A percentile compares a stretch with the other conserved stretches of the same genome.
Evolutionary conservation across 2,329 filamentous ascomycete genomes (phyloP).

Genomic region (Clonostachys rhizophaga): DNA sequence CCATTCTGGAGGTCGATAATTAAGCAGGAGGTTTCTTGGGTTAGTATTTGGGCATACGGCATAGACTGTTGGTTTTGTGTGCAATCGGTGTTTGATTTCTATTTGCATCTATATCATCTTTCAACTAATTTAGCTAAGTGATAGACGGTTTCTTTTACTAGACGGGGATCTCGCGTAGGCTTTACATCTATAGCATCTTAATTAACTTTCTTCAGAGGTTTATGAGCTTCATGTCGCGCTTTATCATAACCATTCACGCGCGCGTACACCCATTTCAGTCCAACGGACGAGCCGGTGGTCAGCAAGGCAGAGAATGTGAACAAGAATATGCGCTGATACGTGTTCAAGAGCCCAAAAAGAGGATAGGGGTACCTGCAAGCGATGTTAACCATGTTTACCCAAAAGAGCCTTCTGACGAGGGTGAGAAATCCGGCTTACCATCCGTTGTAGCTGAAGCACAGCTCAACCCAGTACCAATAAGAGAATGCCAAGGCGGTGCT

Average conservation of each 20-base stretch:
- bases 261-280: constrained; percentile 67
- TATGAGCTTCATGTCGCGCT: constrained; percentile 19
- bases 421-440: constrained; percentile 36
- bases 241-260: constrained; percentile 54
- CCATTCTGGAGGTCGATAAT: too few species aligned
- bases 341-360: constrained; percentile 66
- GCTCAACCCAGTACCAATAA: constrained; percentile 77
- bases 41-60: too few species aligned
- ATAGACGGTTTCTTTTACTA: not conserved
- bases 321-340: constrained; percentile 59
- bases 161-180: not conserved
- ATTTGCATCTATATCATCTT: not conserved
- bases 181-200: constrained; percentile 10
- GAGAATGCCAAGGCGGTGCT: constrained; percentile 55
- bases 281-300: constrained; percentile 67
- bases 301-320: constrained; percentile 66
- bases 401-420: not conserved
- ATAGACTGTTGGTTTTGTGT: not conserved
- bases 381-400: not conserved
- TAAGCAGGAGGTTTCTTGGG: too few species aligned
- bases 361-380: constrained; percentile 74
- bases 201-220: constrained; percentile 18
- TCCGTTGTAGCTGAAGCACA: constrained; percentile 64
- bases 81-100: not conserved
- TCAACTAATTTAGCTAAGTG: not conserved